Base-by-base conservation (phyloP, 805 yeast genomes). In the Metschnikowia sp. region DNA sequence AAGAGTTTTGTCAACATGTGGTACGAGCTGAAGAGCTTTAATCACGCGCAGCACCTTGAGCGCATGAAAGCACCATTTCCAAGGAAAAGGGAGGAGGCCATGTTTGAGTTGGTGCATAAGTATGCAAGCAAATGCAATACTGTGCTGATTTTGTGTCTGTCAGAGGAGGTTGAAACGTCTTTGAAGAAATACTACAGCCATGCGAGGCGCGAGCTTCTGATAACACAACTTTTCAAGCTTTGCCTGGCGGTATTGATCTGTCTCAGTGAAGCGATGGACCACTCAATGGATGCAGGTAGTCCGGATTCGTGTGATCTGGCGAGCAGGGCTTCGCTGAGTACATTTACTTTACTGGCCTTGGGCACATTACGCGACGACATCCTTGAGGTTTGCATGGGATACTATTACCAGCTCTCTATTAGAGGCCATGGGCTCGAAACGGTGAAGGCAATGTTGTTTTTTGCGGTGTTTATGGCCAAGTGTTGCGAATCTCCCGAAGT, bases 1-100 rank as follows among this genome's bases (percentile, higher is more conserved):
- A 48, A 51, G 15, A 30, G 48, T 2, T 54, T 63, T 10, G 46
- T 59, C 18, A 43, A 52, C 36, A 59, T 55, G 44, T 70, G 72
- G 67, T 57, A 61, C 10, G 72, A 66, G 36, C 70, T 71, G 8
- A 62, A 64, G 0, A 49, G 56, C 10, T 45, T 62, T 10, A 62
- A 60, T 37, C 50, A 52, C 5, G 48, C 56, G 12, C 58, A 45
- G 13, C 55, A 55, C 26, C 47, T 41, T n/a, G 54, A 53, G 34
- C 44, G 59, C 29, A 51, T 64, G 29, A 61, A 56, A 32, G 38
- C 49, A 10, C 70, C 72, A 0, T 55, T 69, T 13, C 55, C 59
- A 1, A 49, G 51, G 8, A 54, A 62, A 35, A 47, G 42, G 18
- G 18, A 15, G 18, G 51, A 52, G 13, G 33, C 42, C 5, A 39